Evolutionary conservation across 495 filamentous ascomycete species (phyloP), one percentile per base, ranked within the genome.

Genomic region (Tuber borchii): DNA sequence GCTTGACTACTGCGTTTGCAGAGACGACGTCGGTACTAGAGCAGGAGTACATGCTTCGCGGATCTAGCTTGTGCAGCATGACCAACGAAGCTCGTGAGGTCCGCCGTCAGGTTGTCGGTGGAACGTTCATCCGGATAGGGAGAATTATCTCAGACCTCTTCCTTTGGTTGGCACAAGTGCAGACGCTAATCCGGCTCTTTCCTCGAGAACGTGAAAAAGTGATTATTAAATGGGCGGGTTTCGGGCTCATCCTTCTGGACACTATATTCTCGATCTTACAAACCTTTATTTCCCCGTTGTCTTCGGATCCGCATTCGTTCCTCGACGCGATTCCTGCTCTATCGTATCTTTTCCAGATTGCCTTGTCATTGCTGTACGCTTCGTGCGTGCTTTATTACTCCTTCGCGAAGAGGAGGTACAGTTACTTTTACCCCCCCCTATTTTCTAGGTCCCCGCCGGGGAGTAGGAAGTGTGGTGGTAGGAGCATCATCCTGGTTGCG

Each of bases 211-310:
- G 96, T 77, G 95, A 99, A 83, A 98, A 97, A 84, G 89, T 98
- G 34, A 92, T 97, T 82, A 99, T 99, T 85, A 98, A 97, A 85
- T 99, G 95, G 95, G 91, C 93, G 14, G 95, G 94, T 2, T 97
- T 98, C 84, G 93, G 91, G 8, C 88, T 99, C 69, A 97, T 99
- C 77, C 87, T 93, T 2, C 86, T 98, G 42, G 95, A 98, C 81
- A 91, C 93, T 10, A 90, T 92, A 2, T 99, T 99, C 81, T 91
- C 90, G 76, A 92, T 91, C 65, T 88, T 98, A 56, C 94, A 97
- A 84, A 93, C 91, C 78, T 98, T 98, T 79, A 86, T 92, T 42
- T 84, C 86, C n/a, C 84, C 86, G 42, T 89, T 88, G 31, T 86
- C 86, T 26, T 88, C 86, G 0, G 88, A 88, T 56, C 93, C 93